A percentile compares a stretch with the other conserved stretches of the same genome.
These are phyloP conservation scores for Triangularia setosa DNA, from an alignment of 2,329 filamentous ascomycete species.

Conservation along the genomic window DNA sequence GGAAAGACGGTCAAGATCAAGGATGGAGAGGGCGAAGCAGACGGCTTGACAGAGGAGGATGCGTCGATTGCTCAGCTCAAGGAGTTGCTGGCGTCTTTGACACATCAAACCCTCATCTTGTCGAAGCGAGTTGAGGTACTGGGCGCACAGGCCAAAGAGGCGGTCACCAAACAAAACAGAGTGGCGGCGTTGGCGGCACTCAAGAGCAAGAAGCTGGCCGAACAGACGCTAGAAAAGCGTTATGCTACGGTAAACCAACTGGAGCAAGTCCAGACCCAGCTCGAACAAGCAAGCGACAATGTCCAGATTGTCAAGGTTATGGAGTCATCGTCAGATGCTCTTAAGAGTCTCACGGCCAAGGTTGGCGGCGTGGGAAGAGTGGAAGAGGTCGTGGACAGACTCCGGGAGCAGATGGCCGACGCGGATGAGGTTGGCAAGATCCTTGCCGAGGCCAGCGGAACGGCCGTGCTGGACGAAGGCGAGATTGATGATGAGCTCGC, in stretches of 20 bases:
- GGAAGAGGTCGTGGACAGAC: slow-evolving; percentile 67
- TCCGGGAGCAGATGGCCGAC: slow-evolving; percentile 75
- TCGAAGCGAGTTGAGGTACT: slow-evolving; percentile 64
- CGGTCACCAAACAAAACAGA: slow-evolving; percentile 69
- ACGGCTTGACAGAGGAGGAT: slow-evolving; percentile 72
- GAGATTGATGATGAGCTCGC: slow-evolving; percentile 88
- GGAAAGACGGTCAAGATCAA: slow-evolving; percentile 73
- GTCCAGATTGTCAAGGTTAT: slow-evolving; percentile 80
- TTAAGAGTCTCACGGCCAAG: slow-evolving; percentile 69
- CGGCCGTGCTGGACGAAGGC: slow-evolving; percentile 62
- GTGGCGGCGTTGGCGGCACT: slow-evolving; percentile 73
- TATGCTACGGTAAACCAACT: slow-evolving; percentile 73
- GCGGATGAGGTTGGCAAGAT: slow-evolving; percentile 79
- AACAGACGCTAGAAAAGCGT: slow-evolving; percentile 67
- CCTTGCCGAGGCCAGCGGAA: slow-evolving; percentile 59
- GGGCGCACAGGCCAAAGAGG: slow-evolving; percentile 60
- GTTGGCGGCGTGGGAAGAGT: slow-evolving; percentile 74
- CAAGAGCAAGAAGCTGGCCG: slow-evolving; percentile 76
- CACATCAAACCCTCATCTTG: slow-evolving; percentile 66
- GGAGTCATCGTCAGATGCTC: slow-evolving; percentile 69
- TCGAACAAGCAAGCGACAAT: slow-evolving; percentile 82
- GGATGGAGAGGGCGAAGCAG: slow-evolving; percentile 37
- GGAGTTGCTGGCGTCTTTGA: slow-evolving; percentile 69
- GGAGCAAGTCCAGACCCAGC: slow-evolving; percentile 75
- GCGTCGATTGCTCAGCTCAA: slow-evolving; percentile 79